Evolutionary conservation across 164 flowering plant genomes (phyloP).

Genomic region (Berberis thunbergii): DNA sequence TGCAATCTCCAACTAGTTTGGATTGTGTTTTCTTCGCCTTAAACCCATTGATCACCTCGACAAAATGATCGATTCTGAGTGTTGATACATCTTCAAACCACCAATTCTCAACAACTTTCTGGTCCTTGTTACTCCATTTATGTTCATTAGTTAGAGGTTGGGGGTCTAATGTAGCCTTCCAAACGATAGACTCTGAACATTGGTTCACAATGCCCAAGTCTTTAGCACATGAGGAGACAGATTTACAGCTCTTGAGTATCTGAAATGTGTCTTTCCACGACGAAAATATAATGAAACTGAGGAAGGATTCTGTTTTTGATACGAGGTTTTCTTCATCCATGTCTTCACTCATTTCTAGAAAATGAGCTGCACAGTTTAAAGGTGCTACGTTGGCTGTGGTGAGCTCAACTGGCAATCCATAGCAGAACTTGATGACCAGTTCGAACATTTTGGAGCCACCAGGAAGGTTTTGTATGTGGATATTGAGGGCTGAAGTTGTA

Average conservation of each 20-base stretch:
- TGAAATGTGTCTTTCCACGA: constrained; percentile 88
- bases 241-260: constrained; percentile 69
- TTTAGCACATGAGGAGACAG: constrained; percentile 79
- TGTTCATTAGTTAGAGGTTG: constrained; percentile 58
- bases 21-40: constrained; percentile 26
- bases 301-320: constrained; percentile 86
- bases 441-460: constrained; percentile 2
- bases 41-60: constrained; percentile 22
- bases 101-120: constrained; percentile 76
- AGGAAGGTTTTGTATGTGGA: constrained; percentile 27
- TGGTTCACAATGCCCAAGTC: constrained; percentile 74
- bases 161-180: constrained; percentile 88
- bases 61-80: constrained; percentile 79
- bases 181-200: constrained; percentile 86
- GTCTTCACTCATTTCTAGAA: constrained; percentile 91
- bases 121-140: constrained; percentile 34
- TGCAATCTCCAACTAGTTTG: constrained; percentile 27
- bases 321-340: constrained; percentile 89
- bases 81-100: constrained; percentile 86
- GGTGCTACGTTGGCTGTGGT: constrained; percentile 79
- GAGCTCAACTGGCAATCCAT: constrained; percentile 71
- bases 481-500: constrained; percentile 2
- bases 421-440: constrained; percentile 52
- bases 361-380: constrained; percentile 84
- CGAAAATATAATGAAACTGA: constrained; percentile 70